Percentiles rank a stretch among this genome's conserved stretches.
Conservation (phyloP, 345 rosid genomes). For the Gossypium arboreum region DNA sequence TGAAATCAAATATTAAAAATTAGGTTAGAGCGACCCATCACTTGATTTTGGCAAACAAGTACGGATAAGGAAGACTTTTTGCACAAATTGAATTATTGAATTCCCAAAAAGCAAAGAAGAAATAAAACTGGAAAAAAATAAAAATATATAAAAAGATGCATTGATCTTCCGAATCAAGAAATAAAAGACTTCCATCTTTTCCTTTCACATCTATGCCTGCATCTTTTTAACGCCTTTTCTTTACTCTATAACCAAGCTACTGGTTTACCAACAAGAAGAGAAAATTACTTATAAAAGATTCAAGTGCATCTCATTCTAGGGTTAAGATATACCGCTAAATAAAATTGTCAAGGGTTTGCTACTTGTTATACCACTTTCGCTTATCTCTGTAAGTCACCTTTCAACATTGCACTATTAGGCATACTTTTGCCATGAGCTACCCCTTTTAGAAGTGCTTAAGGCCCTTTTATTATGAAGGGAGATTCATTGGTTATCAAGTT, state of each 20-base stretch:
- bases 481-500: no score
- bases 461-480: no score
- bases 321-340: no score
- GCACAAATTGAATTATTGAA: slow-evolving; percentile 7
- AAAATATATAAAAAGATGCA: background rate
- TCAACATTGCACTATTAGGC: no score
- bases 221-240: background rate
- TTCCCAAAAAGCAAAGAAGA: background rate
- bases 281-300: no score
- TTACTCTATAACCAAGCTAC: background rate
- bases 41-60: background rate
- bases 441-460: no score
- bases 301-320: no score
- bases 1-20: background rate
- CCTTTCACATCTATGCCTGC: background rate
- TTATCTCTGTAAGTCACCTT: no score
- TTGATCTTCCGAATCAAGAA: background rate
- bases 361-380: no score
- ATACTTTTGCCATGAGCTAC: no score
- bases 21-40: background rate
- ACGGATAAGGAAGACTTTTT: background rate
- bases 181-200: background rate
- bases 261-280: no score
- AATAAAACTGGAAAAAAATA: background rate
- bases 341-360: no score